Evolutionary conservation across 1,139 yeast genomes (phyloP).

Genomic region (Barnettozyma hawaiiensis): DNA sequence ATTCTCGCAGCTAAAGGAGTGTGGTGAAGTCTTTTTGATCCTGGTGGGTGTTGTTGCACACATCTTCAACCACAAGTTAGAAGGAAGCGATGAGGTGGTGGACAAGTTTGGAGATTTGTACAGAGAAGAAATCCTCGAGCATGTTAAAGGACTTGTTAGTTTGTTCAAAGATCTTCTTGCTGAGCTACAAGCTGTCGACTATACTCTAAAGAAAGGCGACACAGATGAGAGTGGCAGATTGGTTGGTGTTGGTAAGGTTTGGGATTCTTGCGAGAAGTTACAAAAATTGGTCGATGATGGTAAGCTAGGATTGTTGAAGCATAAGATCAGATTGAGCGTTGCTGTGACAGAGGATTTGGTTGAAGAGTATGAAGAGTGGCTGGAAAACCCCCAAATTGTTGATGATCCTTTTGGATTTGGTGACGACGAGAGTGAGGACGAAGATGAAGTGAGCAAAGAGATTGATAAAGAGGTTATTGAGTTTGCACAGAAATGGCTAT

Average conservation of each 20-base stretch:
- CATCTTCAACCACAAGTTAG: conserved; percentile 6
- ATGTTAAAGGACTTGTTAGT: conserved; percentile 12
- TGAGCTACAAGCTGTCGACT: conserved; percentile 28
- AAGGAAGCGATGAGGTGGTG: background rate
- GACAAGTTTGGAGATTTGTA: conserved; percentile 16
- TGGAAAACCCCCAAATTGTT: conserved; percentile 49
- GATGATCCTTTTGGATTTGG: conserved; percentile 40
- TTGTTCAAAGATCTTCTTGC: conserved; percentile 25
- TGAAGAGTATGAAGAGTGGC: conserved; percentile 62
- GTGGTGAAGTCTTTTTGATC: conserved; percentile 15
- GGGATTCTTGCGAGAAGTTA: conserved; percentile 53
- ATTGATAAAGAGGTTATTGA: conserved; percentile 33
- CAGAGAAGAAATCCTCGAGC: conserved; percentile 12
- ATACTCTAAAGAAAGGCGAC: conserved; percentile 24
- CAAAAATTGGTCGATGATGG: conserved; percentile 40
- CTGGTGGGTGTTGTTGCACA: conserved; percentile 17
- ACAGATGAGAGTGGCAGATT: conserved; percentile 35
- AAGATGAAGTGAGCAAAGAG: conserved; percentile 26
- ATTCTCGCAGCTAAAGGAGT: conserved; percentile 44
- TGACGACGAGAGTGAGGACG: conserved; percentile 32
- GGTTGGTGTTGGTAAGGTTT: conserved; percentile 55
- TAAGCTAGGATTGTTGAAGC: conserved; percentile 43
- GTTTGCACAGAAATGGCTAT: conserved; percentile 44
- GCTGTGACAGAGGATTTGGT: conserved; percentile 54
- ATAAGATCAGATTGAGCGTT: conserved; percentile 41